Evolutionary conservation across 108 stramenopile genomes (phyloP).

Genomic region (Stephanodiscus triporus): DNA sequence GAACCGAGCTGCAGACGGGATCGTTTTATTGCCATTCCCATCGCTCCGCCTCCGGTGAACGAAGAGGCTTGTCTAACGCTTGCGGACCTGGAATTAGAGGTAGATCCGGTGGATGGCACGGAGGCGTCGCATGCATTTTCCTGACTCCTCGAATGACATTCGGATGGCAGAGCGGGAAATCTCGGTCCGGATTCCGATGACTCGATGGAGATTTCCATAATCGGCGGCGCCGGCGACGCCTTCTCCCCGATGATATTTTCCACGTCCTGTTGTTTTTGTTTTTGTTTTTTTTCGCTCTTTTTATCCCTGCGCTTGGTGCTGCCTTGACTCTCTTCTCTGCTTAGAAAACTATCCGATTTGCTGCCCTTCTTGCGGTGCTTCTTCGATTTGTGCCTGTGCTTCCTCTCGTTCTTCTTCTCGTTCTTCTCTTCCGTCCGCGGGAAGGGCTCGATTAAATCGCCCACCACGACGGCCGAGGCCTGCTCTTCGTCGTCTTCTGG

Average conservation of each 20-base stretch:
- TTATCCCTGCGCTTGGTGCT: constrained; percentile 1
- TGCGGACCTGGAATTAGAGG: constrained; percentile 12
- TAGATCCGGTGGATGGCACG: constrained; percentile 10
- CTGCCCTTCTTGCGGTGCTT: constrained; percentile 24
- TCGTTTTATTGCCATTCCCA: constrained; percentile 3
- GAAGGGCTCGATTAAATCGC: constrained; percentile 9
- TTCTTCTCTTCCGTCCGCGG: constrained; percentile 20
- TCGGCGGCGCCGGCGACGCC: not conserved
- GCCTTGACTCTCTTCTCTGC: not conserved
- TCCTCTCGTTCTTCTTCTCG: constrained; percentile 30
- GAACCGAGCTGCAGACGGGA: not conserved
- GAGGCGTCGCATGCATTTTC: not conserved
- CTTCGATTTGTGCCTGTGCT: constrained; percentile 30
- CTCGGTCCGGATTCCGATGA: not conserved
- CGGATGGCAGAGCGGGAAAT: not conserved
- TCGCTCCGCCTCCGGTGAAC: not conserved
- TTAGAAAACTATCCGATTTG: not conserved
- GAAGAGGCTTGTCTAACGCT: not conserved
- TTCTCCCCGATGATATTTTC: not conserved
- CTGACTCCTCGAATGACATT: not conserved
- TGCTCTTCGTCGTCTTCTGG: constrained; percentile 16
- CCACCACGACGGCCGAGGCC: constrained; percentile 7
- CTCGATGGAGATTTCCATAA: not conserved
- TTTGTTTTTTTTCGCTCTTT: not conserved
- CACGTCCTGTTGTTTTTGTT: not conserved